A percentile compares a stretch with the other conserved stretches of the same genome.
These are phyloP conservation scores for Helianthus tuberosus DNA, from an alignment of 129 eudicot genomes.

Conservation along the genomic window DNA sequence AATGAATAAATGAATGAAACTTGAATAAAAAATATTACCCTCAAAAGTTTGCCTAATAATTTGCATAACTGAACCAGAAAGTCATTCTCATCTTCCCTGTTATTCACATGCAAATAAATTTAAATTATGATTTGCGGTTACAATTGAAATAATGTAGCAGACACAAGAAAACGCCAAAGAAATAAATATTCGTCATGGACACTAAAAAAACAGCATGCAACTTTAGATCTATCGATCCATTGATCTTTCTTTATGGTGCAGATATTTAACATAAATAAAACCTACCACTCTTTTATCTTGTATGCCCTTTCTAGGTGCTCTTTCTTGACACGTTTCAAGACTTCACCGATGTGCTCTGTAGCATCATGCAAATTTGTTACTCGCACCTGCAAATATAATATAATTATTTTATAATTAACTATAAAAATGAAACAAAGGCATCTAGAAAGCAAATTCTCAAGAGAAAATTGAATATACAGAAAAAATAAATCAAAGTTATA, in stretches of 20 bases:
- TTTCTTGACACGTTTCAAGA: conserved; percentile 83
- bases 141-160: neutral
- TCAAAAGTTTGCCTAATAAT: conserved; percentile 77
- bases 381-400: conserved; percentile 61
- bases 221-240: no score
- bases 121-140: neutral
- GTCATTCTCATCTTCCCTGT: conserved; percentile 92
- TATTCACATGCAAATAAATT: conserved; percentile 14
- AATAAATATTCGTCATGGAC: no score
- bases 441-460: conserved; percentile 1
- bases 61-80: conserved; percentile 91
- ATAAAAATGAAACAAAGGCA: neutral
- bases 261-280: neutral
- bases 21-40: conserved; percentile 44
- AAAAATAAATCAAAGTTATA: neutral
- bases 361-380: conserved; percentile 95
- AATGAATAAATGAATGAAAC: neutral
- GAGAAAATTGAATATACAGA: neutral
- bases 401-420: neutral
- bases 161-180: neutral
- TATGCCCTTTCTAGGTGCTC: conserved; percentile 91
- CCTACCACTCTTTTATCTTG: conserved; percentile 81
- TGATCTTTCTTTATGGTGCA: neutral
- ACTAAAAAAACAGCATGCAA: no score
- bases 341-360: conserved; percentile 96